Conservation (phyloP, 208 protist genomes). For the Leishmania guyanensis region DNA sequence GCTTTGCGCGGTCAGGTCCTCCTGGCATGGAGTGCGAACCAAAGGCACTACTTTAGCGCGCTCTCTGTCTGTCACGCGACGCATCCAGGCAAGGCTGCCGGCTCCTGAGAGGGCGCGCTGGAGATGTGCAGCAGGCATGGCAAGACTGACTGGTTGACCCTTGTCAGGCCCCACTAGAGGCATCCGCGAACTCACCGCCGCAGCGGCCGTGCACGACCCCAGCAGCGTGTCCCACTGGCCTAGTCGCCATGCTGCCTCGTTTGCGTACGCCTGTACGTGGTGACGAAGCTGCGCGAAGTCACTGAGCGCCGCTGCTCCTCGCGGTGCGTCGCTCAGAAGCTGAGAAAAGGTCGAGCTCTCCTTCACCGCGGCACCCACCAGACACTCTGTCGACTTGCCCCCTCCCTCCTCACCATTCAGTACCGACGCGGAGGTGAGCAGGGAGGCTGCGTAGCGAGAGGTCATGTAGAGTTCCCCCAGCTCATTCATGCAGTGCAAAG, state of each 20-base stretch:
- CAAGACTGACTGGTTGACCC: conserved; percentile 11
- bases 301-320: background rate
- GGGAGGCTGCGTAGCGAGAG: conserved; percentile 58
- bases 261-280: conserved; percentile 76
- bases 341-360: conserved; percentile 20
- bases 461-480: conserved; percentile 88
- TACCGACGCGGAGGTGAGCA: conserved; percentile 13
- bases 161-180: background rate
- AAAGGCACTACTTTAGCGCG: conserved; percentile 56
- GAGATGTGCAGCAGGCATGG: conserved; percentile 19
- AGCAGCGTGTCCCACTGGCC: conserved; percentile 77
- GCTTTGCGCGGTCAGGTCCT: conserved; percentile 67
- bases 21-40: conserved; percentile 58
- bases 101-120: conserved; percentile 20
- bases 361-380: background rate
- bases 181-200: background rate
- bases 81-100: conserved; percentile 10
- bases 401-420: background rate
- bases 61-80: conserved; percentile 30
- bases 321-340: background rate
- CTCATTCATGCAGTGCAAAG: conserved; percentile 83
- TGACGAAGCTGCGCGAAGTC: conserved; percentile 15
- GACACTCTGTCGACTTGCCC: background rate
- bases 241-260: conserved; percentile 87
- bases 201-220: background rate